Conservation (phyloP, 176 grass and related monocot genomes). For the Carex cristatella region DNA sequence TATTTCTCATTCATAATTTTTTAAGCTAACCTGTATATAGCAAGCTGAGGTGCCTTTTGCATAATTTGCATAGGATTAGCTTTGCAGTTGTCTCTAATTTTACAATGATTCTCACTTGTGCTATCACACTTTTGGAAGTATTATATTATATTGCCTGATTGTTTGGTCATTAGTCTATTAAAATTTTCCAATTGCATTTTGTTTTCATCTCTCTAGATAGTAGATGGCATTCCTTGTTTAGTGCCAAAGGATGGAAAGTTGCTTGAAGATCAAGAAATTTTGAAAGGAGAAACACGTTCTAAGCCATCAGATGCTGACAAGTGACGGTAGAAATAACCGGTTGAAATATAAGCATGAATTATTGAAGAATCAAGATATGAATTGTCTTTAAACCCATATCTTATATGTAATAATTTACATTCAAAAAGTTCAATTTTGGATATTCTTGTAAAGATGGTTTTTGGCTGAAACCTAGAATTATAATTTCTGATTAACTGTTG, state of each 20-base stretch:
- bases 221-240: slow-evolving; percentile 68
- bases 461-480: not conserved
- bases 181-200: not conserved
- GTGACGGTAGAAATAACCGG: not conserved
- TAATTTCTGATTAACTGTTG: not conserved
- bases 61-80: not conserved
- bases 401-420: not conserved
- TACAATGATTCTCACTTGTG: not conserved
- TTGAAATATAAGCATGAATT: not conserved
- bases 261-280: slow-evolving; percentile 37
- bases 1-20: not conserved
- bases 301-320: not conserved
- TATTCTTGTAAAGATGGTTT: not conserved
- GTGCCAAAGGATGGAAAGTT: slow-evolving; percentile 70
- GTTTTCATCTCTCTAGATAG: slow-evolving; percentile 39
- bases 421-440: not conserved
- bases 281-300: slow-evolving; percentile 18
- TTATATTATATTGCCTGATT: not conserved
- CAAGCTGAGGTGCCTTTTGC: not conserved
- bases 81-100: not conserved
- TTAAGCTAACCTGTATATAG: not conserved
- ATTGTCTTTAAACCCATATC: not conserved
- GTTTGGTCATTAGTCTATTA: not conserved
- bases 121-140: not conserved
- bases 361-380: not conserved